Evolutionary conservation across 2,329 filamentous ascomycete species (phyloP), one percentile per base, ranked within the genome.

Genomic region (Alternaria infectoria): DNA sequence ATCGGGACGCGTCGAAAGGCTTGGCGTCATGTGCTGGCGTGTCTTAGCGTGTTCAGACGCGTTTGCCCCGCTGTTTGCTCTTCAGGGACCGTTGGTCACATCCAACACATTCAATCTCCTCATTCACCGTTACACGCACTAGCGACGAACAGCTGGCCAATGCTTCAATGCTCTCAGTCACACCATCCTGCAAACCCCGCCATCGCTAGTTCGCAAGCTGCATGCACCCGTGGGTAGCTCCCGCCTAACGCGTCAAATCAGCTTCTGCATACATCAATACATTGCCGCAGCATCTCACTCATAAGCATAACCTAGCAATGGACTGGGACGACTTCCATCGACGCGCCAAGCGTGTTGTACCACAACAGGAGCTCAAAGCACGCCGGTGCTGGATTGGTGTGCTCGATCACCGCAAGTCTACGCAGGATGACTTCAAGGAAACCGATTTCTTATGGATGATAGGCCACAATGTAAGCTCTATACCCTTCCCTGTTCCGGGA

Each of bases 371-470:
- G 1, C 30, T 77, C 2, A 74, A 73, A 21, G 30, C 71, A 2
- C 71, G 66, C 25, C 66, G 73, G 15, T 79, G 70, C 56, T 77
- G 76, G 71, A 71, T 81, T 13, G 80, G 73, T 13, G 66, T 82
- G n/a, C 68, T 81, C 3, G 55, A 64, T 19, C 66, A 72, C 45
- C 57, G 72, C 17, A 71, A 69, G 28, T 28, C 59, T 4, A 62
- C 62, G 5, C 32, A 67, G 4, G 56, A 71, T 4, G 30, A 51
- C 6, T 44, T 73, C 3, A 19, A 30, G 8, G 69, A 75, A 44
- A 9, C 25, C 1, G 74, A 80, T 50, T 79, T 81, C 51, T 56
- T 79, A 2, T 82, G 80, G 78, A 71, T 81, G 59, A 76, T 77
- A 36, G 73, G 69, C 15, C 69, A 77, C 54, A 36, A 52, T n/a